Percentiles rank a stretch among this genome's conserved stretches.
phyloP scores from a whole-genome alignment of 2,329 filamentous ascomycete genomes.

The Metarhizium anisopliae region DNA sequence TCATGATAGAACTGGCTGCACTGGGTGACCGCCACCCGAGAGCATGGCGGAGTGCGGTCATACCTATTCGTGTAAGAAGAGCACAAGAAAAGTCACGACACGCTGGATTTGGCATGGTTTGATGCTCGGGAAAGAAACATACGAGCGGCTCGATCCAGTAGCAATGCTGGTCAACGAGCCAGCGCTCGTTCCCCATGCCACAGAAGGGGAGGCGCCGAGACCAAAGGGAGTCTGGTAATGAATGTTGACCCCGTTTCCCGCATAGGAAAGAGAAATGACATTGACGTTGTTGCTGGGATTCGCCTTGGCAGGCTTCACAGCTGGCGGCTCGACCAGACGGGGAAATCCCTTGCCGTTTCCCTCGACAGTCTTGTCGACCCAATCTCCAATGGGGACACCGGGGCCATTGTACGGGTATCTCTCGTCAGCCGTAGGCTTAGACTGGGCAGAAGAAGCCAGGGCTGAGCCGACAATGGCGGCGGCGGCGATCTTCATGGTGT shows the following conservation, averaged over 20 bases:
- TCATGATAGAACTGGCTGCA: constrained; percentile 45
- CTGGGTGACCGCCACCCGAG: constrained; percentile 32
- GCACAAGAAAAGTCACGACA: no score
- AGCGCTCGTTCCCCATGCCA: constrained; percentile 32
- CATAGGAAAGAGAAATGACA: constrained; percentile 38
- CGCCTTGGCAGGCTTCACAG: constrained; percentile 27
- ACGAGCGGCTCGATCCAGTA: constrained; percentile 17
- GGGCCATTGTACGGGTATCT: constrained; percentile 39
- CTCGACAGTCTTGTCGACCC: constrained; percentile 39
- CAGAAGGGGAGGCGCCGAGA: constrained; percentile 30
- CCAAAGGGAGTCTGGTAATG: constrained; percentile 47
- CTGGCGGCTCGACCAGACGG: no score
- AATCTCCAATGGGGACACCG: constrained; percentile 38
- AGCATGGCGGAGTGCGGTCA: constrained; percentile 40
- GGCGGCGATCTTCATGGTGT: no score
- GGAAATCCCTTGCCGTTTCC: constrained; percentile 29
- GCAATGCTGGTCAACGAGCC: constrained; percentile 24
- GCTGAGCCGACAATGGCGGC: no score
- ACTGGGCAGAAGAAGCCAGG: not conserved
- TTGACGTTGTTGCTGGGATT: constrained; percentile 44
- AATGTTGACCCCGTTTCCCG: constrained; percentile 39
- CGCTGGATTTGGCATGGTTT: no score
- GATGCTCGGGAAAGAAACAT: not conserved
- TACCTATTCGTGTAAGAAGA: constrained; percentile 22
- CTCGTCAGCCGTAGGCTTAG: constrained; percentile 25